Evolutionary conservation across 176 grass and related monocot genomes (phyloP).

Genomic region (Poa pratensis): DNA sequence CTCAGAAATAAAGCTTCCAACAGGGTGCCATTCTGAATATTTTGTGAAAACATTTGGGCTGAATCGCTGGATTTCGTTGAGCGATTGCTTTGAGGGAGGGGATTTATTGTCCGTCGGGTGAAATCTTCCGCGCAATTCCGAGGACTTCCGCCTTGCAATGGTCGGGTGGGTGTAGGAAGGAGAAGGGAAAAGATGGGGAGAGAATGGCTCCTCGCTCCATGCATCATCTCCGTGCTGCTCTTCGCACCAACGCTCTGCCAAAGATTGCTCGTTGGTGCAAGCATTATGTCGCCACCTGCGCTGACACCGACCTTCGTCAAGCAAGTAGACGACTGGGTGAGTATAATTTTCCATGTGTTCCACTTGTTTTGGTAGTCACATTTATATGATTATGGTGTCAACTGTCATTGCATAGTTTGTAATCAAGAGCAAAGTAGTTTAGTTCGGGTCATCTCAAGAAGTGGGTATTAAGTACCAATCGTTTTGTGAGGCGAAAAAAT

Average conservation of each 20-base stretch:
- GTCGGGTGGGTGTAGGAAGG: constrained; percentile 34
- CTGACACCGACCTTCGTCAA: constrained; percentile 37
- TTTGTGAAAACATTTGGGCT: not conserved
- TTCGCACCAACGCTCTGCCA: not conserved
- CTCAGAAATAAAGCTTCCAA: not conserved
- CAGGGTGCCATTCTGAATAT: not conserved
- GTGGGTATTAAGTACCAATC: not conserved
- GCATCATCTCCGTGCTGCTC: constrained; percentile 44
- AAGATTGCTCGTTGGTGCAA: constrained; percentile 33
- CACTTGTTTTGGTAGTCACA: not conserved
- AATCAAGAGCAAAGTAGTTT: constrained; percentile 7
- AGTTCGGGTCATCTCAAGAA: not conserved
- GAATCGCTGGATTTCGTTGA: not conserved
- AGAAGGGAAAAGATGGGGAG: constrained; percentile 34
- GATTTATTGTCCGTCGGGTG: not conserved
- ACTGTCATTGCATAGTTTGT: constrained; percentile 10
- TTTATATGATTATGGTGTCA: not conserved
- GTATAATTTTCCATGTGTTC: constrained; percentile 1
- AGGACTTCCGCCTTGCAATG: constrained; percentile 14
- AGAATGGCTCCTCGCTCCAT: constrained; percentile 35
- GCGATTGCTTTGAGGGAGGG: not conserved
- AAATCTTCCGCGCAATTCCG: not conserved
- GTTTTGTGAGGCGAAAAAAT: not conserved
- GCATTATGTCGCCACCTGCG: constrained; percentile 10
- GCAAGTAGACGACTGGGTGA: constrained; percentile 54